Base-by-base conservation (phyloP, 2,329 filamentous ascomycete genomes). In the Alternaria solani region DNA sequence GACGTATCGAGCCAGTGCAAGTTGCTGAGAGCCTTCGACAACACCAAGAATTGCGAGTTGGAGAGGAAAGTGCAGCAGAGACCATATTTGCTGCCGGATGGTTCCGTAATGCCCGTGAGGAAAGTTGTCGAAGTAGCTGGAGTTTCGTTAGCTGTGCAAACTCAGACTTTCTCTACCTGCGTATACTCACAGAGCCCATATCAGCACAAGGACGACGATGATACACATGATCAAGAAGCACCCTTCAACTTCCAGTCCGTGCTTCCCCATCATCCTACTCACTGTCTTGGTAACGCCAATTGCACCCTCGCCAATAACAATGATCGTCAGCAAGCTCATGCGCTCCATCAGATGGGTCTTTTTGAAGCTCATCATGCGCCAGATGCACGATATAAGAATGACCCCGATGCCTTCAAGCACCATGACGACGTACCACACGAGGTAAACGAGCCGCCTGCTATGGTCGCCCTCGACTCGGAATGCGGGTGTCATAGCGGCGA, bases 271-370 rank as follows among this genome's bases (percentile, higher is more conserved):
- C 52, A 78, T 65, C 38, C 70, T 69, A 5, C 70, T 68, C 18
- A 89, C 85, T 36, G 83, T 83, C 70, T 84, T 83, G 25, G 83
- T 84, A 28, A 89, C 79, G n/a, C 86, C 84, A 39, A 89, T 88
- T 16, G 88, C 85, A 51, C 87, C 87, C 68, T 90, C 88, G 14
- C 88, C 88, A 59, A 90, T 84, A 57, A 91, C 87, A 61, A 90
- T 89, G 48, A 90, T 80, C 0, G 88, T 90, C 56, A 90, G 79
- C 2, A 89, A 80, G 12, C 84, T 85, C 83, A 90, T 85, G 9
- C 89, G 83, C 68, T 88, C 86, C 68, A 88, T 87, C 55, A 90
- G 74, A 70, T 89, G 87, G 0, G 87, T 90, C 57, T 85, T 81
- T 60, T 86, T 84, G 69, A 90, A 88, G 55, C 85, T 86, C 43